These are phyloP conservation scores for Zygosaccharomyces sapae DNA, from an alignment of 1,139 yeast genomes.

Conservation along the genomic window DNA sequence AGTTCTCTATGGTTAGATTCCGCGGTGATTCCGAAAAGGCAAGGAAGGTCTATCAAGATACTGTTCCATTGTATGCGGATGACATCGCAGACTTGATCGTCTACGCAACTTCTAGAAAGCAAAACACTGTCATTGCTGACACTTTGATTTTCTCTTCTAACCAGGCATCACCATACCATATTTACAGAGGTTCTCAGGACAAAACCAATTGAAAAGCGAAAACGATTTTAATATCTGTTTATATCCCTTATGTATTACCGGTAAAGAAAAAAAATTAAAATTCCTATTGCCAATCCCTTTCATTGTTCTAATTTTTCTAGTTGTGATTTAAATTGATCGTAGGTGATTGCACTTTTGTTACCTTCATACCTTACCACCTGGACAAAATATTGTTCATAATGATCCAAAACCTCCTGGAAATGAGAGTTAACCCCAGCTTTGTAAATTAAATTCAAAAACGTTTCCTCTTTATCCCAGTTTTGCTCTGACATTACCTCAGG, in stretches of 20 bases:
- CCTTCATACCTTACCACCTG: constrained; percentile 36
- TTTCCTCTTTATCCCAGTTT: constrained; percentile 71
- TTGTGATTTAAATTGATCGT: constrained; percentile 20
- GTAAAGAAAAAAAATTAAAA: constrained; percentile 1
- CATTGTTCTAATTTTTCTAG: constrained; percentile 9
- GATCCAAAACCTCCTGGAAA: constrained; percentile 21
- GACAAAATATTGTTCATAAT: constrained; percentile 28
- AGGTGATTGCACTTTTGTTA: constrained; percentile 27
- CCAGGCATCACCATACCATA: constrained; percentile 72
- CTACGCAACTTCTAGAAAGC: constrained; percentile 64
- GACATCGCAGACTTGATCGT: constrained; percentile 82
- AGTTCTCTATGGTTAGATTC: constrained; percentile 72
- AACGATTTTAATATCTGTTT: background rate
- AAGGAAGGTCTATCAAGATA: constrained; percentile 65
- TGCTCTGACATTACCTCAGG: constrained; percentile 93
- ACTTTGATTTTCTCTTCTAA: constrained; percentile 69
- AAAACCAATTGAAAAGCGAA: background rate
- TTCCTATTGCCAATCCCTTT: background rate
- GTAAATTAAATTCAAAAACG: constrained; percentile 62
- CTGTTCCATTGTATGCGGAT: constrained; percentile 67
- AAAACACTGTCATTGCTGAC: constrained; percentile 76
- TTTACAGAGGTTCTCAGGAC: constrained; percentile 34
- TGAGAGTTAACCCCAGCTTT: constrained; percentile 48
- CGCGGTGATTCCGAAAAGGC: constrained; percentile 69
- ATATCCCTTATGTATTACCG: constrained; percentile 1